Base-by-base conservation (phyloP, 768 basidiomycete genomes). In the Crassisporium funariophilum region DNA sequence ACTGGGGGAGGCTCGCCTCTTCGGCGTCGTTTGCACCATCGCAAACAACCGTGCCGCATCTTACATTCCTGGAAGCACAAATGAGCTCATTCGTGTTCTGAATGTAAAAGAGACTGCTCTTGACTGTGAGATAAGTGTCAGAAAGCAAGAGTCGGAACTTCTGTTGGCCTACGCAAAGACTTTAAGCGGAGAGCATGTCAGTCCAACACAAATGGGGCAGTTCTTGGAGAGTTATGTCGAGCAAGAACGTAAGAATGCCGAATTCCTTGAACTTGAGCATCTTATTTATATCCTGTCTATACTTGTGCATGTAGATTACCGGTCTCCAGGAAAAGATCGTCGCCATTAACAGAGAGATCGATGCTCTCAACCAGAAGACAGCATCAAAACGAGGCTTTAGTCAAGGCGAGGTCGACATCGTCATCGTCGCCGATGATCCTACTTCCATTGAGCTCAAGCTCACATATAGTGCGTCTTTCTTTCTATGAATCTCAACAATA, bases 11-110 rank as follows among this genome's bases (percentile, higher is more conserved):
- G 74, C 75, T 4, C 75, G 76, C 47, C 66, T 84, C 8, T 73
- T 76, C 50, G 82, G 83, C 59, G 76, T 83, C 24, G 72, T 77
- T n/a, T 80, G 76, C 60, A 76, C 70, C 17, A 55, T 71, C 38
- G 61, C 44, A 25, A 53, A 33, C 44, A 52, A 47, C 40, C 59
- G 52, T 43, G 52, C 54, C 20, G 20, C 45, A 16, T 52, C 48
- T 27, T 46, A 60, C 35, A 48, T 49, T 33, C 17, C 49, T 35
- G 58, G 53, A 42, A 59, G 58, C 46, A 43, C 69, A 13, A 45
- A 69, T 19, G 68, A 71, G 52, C 51, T 55, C n/a, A 61, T 73
- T 16, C 69, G 69, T n/a, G 44, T 57, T 17, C 58, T 82, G 27
- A 39, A 58, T 20, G 67, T 62, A 4, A 64, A 71, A 52, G 73